These are phyloP conservation scores for Trametes cingulata DNA, from an alignment of 768 basidiomycete genomes.

Conservation along the genomic window DNA sequence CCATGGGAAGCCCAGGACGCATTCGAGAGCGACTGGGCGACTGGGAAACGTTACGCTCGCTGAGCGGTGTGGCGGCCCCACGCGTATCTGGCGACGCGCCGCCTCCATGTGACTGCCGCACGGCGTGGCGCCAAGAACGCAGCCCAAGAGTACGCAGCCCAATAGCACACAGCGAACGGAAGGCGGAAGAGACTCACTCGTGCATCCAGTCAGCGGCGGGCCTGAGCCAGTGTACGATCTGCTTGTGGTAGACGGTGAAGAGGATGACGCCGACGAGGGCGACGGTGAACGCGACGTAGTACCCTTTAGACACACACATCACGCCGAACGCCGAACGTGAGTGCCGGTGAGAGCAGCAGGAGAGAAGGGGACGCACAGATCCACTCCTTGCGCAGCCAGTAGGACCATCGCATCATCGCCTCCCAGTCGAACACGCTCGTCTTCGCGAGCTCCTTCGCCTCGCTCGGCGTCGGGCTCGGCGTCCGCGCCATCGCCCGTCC, in stretches of 20 bases:
- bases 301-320: constrained; percentile 29
- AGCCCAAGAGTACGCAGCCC: not conserved
- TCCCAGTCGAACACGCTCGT: constrained; percentile 34
- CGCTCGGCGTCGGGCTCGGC: constrained; percentile 39
- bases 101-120: too few species aligned
- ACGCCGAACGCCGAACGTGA: too few species aligned
- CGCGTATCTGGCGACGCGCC: too few species aligned
- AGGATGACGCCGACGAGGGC: constrained; percentile 39
- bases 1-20: too few species aligned
- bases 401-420: constrained; percentile 29
- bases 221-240: constrained; percentile 69
- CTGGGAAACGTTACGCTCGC: too few species aligned
- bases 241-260: constrained; percentile 45
- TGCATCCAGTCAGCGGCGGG: constrained; percentile 69
- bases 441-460: constrained; percentile 33
- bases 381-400: constrained; percentile 38
- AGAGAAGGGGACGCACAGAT: constrained; percentile 30
- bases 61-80: too few species aligned
- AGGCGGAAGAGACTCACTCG: constrained; percentile 43
- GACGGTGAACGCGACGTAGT: constrained; percentile 33
- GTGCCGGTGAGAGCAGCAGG: not conserved
- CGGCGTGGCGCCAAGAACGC: not conserved
- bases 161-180: not conserved
- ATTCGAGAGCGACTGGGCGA: too few species aligned
- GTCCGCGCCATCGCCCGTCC: constrained; percentile 31